These are phyloP conservation scores for Pythium folliculosum DNA, from an alignment of 352 stramenopile genomes.

Conservation along the genomic window DNA sequence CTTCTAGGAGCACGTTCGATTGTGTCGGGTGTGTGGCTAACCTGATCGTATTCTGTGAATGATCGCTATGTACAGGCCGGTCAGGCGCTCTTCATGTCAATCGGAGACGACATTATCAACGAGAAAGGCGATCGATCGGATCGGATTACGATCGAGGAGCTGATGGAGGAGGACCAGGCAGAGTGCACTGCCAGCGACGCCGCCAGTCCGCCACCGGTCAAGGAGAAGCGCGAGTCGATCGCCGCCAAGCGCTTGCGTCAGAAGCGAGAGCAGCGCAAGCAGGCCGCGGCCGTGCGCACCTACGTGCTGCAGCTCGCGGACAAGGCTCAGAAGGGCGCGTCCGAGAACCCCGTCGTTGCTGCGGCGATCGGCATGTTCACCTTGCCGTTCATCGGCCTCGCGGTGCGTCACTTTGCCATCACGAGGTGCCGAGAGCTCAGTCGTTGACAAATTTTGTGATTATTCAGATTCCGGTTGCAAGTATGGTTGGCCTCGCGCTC, in stretches of 20 bases:
- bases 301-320: constrained; percentile 50
- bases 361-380: constrained; percentile 57
- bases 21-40: neutral
- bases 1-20: neutral
- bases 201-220: neutral
- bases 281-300: constrained; percentile 44
- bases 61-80: constrained; percentile 35
- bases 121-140: constrained; percentile 39
- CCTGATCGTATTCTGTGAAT: neutral
- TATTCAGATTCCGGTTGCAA: constrained; percentile 67
- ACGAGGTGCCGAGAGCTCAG: too few species aligned
- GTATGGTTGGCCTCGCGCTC: constrained; percentile 65
- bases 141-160: constrained; percentile 76
- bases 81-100: constrained; percentile 66
- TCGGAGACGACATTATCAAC: constrained; percentile 54
- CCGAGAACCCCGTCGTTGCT: constrained; percentile 61
- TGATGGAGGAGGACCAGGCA: constrained; percentile 37
- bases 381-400: constrained; percentile 80
- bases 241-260: constrained; percentile 14
- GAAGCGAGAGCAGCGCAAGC: constrained; percentile 36
- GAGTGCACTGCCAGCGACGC: neutral
- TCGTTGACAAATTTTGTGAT: neutral
- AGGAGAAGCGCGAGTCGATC: constrained; percentile 17
- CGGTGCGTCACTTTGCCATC: constrained; percentile 35
- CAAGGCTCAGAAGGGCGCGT: constrained; percentile 40